Evolutionary conservation across 2,329 filamentous ascomycete species (phyloP).

Genomic region (Penicillium sp.): DNA sequence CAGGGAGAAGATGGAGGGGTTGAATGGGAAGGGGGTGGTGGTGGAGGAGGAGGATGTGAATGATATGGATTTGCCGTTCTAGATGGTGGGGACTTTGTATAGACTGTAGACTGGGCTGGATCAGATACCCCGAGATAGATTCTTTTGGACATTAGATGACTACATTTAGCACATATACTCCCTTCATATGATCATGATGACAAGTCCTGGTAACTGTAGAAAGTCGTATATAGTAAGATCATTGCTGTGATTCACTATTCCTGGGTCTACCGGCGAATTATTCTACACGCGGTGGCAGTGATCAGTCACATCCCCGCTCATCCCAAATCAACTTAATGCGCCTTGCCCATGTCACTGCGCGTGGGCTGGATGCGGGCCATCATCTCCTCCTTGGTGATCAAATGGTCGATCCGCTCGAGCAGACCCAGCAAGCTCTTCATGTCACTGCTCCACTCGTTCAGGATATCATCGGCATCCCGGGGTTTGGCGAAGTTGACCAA

Average conservation of each 20-base stretch:
- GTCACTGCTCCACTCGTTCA: conserved; percentile 98
- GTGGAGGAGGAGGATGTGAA: conserved; percentile 54
- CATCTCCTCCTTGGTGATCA: conserved; percentile 99
- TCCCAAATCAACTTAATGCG: conserved; percentile 26
- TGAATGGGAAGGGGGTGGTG: conserved; percentile 27
- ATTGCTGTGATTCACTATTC: conserved; percentile 11
- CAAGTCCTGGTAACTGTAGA: not conserved
- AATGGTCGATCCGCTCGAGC: conserved; percentile 87
- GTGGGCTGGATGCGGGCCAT: conserved; percentile 89
- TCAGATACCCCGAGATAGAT: conserved; percentile 7
- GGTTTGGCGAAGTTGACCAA: conserved; percentile 94
- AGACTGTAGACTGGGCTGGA: conserved; percentile 10
- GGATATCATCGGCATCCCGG: conserved; percentile 86
- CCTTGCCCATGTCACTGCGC: conserved; percentile 39
- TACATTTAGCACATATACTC: conserved; percentile 1
- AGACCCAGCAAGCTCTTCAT: conserved; percentile 89
- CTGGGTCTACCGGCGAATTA: conserved; percentile 30
- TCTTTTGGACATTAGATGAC: not conserved
- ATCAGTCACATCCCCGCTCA: conserved; percentile 4
- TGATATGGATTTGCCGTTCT: conserved; percentile 67
- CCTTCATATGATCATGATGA: not conserved
- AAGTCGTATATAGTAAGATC: not conserved
- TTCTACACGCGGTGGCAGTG: conserved; percentile 29
- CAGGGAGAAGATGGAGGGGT: conserved; percentile 46
- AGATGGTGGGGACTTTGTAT: conserved; percentile 10